Evolutionary conservation across 2,329 filamentous ascomycete species (phyloP), one percentile per base, ranked within the genome.

Genomic region (Ceratocystis destructans): DNA sequence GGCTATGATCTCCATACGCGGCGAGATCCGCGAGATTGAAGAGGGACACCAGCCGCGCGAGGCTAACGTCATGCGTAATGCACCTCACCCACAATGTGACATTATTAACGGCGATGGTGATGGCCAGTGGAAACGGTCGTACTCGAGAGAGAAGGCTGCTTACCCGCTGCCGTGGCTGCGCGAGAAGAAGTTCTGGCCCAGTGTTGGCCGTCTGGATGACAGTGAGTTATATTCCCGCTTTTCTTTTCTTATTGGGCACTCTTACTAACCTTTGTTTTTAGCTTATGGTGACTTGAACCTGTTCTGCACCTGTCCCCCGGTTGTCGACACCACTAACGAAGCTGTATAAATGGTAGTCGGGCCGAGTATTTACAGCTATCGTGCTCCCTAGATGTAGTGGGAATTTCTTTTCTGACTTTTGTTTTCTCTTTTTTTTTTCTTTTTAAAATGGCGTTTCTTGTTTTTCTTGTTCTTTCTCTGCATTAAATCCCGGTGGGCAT

Each of bases 121-220:
- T 20, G 76, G 76, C 68, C 76, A 89, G 71, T 97, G 93, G 93
- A 81, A 89, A 69, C 81, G 93, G n/a, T 80, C 84, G 0, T 97
- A 97, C 75, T 84, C 81, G 0, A 79, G 91, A 33, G 87, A 94
- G 77, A 82, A 86, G 76, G 93, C 93, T 0, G 93, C 90, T 0
- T 97, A 96, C 74, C 93, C 93, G 20, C 74, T 96, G 69, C 80
- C 85, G 0, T 96, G 84, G 77, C 77, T 97, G 69, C 83, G 84
- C 75, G 89, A 96, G 83, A 96, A 95, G 87, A 97, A 97, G 80
- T 96, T 96, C 78, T 97, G 93, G 93, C 92, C 93, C 0, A 86
- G 80, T 45, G 90, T 96, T 15, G 90, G 88, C 5, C 83, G 93
- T 74, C 80, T 96, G 22, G 89, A 97, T 74, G 93, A 96, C 79